Percentiles rank a stretch among this genome's conserved stretches.
These are phyloP conservation scores for Irpex rosettiformis DNA, from an alignment of 1,284 basidiomycete genomes.

Conservation along the genomic window DNA sequence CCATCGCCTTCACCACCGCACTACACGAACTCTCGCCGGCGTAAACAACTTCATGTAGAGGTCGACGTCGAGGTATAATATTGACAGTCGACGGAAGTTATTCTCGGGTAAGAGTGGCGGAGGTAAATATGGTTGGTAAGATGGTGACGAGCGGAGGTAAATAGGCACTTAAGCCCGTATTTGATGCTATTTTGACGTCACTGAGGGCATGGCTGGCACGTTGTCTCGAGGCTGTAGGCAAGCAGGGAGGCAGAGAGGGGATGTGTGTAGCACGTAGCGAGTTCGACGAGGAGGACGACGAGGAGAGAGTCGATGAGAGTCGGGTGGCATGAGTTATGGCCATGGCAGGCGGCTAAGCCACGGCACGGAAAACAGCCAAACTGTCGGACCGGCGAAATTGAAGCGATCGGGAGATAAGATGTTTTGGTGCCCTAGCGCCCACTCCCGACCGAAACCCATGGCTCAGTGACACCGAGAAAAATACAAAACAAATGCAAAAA, in stretches of 20 bases:
- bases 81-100: no score
- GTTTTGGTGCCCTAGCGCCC: constrained; percentile 1
- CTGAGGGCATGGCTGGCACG: constrained; percentile 8
- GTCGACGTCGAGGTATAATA: no score
- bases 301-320: background rate
- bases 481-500: background rate
- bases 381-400: constrained; percentile 10
- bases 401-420: constrained; percentile 15
- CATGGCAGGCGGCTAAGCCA: constrained; percentile 4
- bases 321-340: constrained; percentile 2
- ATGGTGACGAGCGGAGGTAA: background rate
- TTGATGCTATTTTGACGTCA: constrained; percentile 7
- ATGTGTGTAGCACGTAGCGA: background rate
- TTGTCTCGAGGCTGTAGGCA: background rate
- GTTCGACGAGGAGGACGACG: background rate
- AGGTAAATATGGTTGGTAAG: constrained; percentile 10
- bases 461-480: background rate
- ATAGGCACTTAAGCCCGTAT: background rate
- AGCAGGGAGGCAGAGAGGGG: background rate
- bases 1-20: no score
- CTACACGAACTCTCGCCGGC: no score
- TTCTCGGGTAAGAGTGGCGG: no score
- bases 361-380: constrained; percentile 13
- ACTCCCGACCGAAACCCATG: constrained; percentile 1
- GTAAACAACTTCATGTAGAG: no score